Base-by-base conservation (phyloP, 1,284 basidiomycete genomes). In the Taiwanofungus camphoratus region DNA sequence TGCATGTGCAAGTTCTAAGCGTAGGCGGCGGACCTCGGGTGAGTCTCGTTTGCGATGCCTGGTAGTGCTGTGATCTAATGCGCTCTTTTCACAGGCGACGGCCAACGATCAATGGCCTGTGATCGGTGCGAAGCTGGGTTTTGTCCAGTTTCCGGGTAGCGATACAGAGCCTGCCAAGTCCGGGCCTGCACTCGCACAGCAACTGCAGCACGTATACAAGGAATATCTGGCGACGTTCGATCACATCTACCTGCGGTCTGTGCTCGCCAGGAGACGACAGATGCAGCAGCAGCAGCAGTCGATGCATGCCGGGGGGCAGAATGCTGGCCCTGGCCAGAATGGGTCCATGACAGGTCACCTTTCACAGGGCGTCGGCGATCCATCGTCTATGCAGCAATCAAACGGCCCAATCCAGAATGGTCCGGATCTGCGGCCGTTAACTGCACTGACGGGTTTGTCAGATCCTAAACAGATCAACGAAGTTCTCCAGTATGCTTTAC, bases 91-190 rank as follows among this genome's bases (percentile, higher is more conserved):
- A 23, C 40, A 84, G 81, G 73, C 82, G n/a, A 64, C 65, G 15
- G 58, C 65, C 44, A 72, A 71, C 15, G 80, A 84, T 20, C 49
- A 70, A 42, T 88, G 85, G 86, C 56, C 72, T 11, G 62, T 79
- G 35, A 74, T 88, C 46, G 85, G 75, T 9, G 83, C 70, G 11
- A 71, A 70, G 29, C 65, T 88, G 57, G 79, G 78, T 5, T 78
- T 80, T 52, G 68, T 78, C 2, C 68, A 77, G 39, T 79, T 85
- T 48, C 75, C 76, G 3, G 78, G 69, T 2, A 73, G 60, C 8
- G 74, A 74, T 3, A 56, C 63, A 2, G 75, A 82, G 46, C 79
- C 81, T 7, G 65, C 74, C 2, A 76, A 72, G 48, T 72, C 72
- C 13, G 77, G 75, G 3, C 82, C 82, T 4, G 76, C 57, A 12